These are phyloP conservation scores for Stagonosporopsis cucurbitacearum DNA, from an alignment of 2,329 filamentous ascomycete genomes.

Conservation along the genomic window DNA sequence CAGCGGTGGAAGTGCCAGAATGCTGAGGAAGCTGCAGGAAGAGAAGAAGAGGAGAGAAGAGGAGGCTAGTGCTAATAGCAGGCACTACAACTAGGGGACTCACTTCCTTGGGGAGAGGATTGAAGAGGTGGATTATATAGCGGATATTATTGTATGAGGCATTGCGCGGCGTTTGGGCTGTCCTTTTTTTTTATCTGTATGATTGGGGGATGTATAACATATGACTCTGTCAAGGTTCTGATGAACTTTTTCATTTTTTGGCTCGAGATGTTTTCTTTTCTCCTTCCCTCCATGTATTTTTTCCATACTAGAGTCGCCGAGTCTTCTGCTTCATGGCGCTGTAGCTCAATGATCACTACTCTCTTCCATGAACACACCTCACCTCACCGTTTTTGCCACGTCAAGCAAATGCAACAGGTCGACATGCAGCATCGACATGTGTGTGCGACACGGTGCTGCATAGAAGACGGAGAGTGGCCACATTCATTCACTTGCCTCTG, in stretches of 20 bases:
- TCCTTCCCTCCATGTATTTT: neutral
- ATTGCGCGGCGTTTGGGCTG: constrained; percentile 20
- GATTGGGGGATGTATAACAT: constrained; percentile 8
- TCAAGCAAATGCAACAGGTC: neutral
- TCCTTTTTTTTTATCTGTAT: constrained; percentile 7
- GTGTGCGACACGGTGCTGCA: neutral
- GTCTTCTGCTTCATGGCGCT: neutral
- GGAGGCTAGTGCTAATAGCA: constrained; percentile 26
- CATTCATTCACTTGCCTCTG: neutral
- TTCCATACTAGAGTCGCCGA: neutral
- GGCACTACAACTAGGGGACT: constrained; percentile 36
- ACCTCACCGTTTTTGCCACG: neutral
- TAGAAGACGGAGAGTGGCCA: neutral
- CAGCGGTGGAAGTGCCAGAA: constrained; percentile 71
- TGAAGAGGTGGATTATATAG: neutral
- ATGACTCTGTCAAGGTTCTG: neutral
- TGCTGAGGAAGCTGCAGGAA: constrained; percentile 47
- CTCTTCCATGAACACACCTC: too few species aligned
- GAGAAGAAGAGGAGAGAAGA: constrained; percentile 41
- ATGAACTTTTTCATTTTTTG: neutral
- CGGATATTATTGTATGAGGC: constrained; percentile 9
- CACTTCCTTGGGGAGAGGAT: rapidly evolving
- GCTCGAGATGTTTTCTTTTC: neutral
- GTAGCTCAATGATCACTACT: too few species aligned
- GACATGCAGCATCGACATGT: neutral